Percentiles rank a stretch among this genome's conserved stretches.
Conservation (phyloP, 2,329 filamentous ascomycete species). For the Amesomyces nigricolor region DNA sequence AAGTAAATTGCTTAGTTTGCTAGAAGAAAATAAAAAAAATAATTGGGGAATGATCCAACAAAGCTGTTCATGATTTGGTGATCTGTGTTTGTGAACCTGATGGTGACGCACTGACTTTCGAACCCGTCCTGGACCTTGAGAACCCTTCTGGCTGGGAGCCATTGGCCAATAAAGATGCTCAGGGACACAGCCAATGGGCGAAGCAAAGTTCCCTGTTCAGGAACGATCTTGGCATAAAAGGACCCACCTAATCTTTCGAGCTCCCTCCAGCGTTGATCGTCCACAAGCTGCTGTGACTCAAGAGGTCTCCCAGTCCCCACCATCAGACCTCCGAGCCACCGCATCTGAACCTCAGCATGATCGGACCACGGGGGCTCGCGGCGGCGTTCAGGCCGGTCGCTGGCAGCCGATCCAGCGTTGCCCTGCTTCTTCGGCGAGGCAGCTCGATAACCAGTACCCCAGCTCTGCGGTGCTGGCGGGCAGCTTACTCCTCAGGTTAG, state of each 20-base stretch:
- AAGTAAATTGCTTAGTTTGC: slow-evolving; percentile 12
- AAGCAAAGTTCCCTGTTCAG: slow-evolving; percentile 18
- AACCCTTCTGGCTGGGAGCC: slow-evolving; percentile 13
- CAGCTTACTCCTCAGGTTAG: slow-evolving; percentile 26
- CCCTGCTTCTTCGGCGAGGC: slow-evolving; percentile 6
- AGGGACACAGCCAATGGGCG: slow-evolving; percentile 6
- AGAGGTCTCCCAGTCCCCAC: slow-evolving; percentile 15
- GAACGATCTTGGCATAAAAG: slow-evolving; percentile 4
- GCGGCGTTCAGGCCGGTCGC: slow-evolving; percentile 13
- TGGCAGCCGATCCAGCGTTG: slow-evolving; percentile 1
- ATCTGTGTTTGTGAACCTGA: background rate
- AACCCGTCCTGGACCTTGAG: no score
- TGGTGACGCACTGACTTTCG: background rate
- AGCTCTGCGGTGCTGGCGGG: slow-evolving; percentile 13
- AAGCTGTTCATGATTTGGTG: background rate
- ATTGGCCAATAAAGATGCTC: slow-evolving; percentile 18
- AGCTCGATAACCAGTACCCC: slow-evolving; percentile 5
- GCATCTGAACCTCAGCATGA: slow-evolving; percentile 13
- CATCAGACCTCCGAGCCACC: slow-evolving; percentile 4
- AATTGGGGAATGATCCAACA: background rate
- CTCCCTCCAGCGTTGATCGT: slow-evolving; percentile 2
- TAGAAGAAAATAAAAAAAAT: slow-evolving; percentile 7
- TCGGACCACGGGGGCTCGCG: slow-evolving; percentile 16
- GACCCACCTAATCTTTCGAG: slow-evolving; percentile 15
- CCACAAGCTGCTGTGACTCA: background rate